phyloP scores from a whole-genome alignment of 1,284 basidiomycete species.

The Boletus sp. region DNA sequence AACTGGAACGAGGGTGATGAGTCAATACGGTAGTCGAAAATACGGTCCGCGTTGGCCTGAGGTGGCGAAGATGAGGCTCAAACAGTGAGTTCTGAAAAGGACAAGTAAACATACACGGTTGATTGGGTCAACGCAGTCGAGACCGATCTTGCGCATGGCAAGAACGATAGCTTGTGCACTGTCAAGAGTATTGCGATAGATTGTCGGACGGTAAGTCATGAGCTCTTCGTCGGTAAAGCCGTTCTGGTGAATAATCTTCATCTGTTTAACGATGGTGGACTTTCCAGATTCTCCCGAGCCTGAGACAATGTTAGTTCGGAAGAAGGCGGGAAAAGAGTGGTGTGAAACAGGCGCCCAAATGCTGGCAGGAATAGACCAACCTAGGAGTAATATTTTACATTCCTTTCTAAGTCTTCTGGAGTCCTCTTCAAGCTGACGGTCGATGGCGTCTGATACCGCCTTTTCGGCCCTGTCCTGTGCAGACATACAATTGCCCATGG shows the following conservation, averaged over 20 bases:
- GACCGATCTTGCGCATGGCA: slow-evolving; percentile 86
- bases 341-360: slow-evolving; percentile 13
- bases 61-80: background rate
- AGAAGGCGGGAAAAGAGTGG: background rate
- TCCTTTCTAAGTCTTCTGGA: slow-evolving; percentile 77
- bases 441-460: slow-evolving; percentile 68
- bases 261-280: slow-evolving; percentile 96
- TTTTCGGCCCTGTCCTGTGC: slow-evolving; percentile 56
- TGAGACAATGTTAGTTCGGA: slow-evolving; percentile 17
- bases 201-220: slow-evolving; percentile 71
- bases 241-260: slow-evolving; percentile 98
- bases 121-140: slow-evolving; percentile 74
- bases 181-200: slow-evolving; percentile 86
- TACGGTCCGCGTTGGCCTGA: slow-evolving; percentile 56
- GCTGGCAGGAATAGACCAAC: slow-evolving; percentile 44
- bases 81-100: no score
- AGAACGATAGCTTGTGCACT: slow-evolving; percentile 86
- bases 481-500: slow-evolving; percentile 68
- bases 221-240: slow-evolving; percentile 86
- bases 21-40: slow-evolving; percentile 54
- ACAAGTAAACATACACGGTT: slow-evolving; percentile 55
- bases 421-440: slow-evolving; percentile 71
- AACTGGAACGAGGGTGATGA: slow-evolving; percentile 43
- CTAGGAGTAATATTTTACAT: slow-evolving; percentile 91
- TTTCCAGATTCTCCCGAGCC: slow-evolving; percentile 82